Percentiles rank a stretch among this genome's conserved stretches.
phyloP scores from a whole-genome alignment of 352 stramenopile species.

The Globisporangium polare region DNA sequence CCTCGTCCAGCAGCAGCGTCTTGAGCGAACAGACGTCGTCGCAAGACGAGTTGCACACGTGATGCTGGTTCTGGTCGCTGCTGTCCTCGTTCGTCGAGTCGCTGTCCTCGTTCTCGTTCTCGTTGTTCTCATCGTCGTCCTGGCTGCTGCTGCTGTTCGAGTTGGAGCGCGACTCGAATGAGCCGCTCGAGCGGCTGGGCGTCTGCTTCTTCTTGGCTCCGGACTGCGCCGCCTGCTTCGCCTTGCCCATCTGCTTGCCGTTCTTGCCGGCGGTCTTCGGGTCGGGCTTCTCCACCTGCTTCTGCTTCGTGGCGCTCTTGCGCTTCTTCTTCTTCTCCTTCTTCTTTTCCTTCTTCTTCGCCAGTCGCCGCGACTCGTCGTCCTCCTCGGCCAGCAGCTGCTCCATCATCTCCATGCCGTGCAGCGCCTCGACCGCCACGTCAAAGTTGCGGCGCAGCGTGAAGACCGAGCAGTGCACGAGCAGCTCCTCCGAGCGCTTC shows the following conservation, averaged over 20 bases:
- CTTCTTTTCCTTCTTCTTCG: slow-evolving; percentile 85
- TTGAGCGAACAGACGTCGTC: slow-evolving; percentile 44
- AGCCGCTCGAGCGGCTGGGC: slow-evolving; percentile 19
- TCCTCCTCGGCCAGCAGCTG: slow-evolving; percentile 81
- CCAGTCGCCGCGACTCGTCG: slow-evolving; percentile 66
- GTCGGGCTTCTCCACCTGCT: slow-evolving; percentile 34
- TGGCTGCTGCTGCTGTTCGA: slow-evolving; percentile 25
- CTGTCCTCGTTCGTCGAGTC: slow-evolving; percentile 31
- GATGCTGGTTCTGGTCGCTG: slow-evolving; percentile 24
- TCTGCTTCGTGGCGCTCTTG: slow-evolving; percentile 73
- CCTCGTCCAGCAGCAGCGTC: slow-evolving; percentile 59
- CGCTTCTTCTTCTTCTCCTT: slow-evolving; percentile 91
- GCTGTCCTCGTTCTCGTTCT: slow-evolving; percentile 36
- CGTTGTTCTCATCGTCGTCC: slow-evolving; percentile 23
- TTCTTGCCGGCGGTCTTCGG: slow-evolving; percentile 21
- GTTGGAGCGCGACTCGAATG: slow-evolving; percentile 37
- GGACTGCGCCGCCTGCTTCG: slow-evolving; percentile 21
- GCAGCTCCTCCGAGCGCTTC: slow-evolving; percentile 72
- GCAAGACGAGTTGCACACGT: slow-evolving; percentile 51
- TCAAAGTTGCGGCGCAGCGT: slow-evolving; percentile 83
- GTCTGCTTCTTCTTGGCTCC: slow-evolving; percentile 15
- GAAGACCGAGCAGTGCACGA: slow-evolving; percentile 75
- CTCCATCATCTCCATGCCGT: slow-evolving; percentile 87
- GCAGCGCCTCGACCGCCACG: slow-evolving; percentile 74
- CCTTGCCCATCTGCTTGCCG: slow-evolving; percentile 27